Conservation (phyloP, 495 filamentous ascomycete genomes). For the Penicillium macrosclerotiorum region DNA sequence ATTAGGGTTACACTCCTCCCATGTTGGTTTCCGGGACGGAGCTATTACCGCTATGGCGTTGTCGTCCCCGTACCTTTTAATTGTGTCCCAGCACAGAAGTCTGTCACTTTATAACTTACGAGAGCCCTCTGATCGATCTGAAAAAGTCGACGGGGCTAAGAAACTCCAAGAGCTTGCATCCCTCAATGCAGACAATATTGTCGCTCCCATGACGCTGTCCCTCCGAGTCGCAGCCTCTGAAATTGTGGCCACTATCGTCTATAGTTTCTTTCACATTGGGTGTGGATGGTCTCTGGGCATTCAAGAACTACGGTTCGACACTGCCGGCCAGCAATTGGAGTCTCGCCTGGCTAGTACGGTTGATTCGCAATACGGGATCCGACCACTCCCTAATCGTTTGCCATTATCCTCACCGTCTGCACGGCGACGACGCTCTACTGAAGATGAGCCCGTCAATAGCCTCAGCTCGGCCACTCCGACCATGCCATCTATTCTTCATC, state of each 20-base stretch:
- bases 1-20: constrained; percentile 52
- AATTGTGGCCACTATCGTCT: constrained; percentile 80
- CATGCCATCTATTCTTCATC: constrained; percentile 37
- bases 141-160: constrained; percentile 6
- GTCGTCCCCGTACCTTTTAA: constrained; percentile 72
- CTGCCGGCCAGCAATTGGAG: constrained; percentile 49
- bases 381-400: no score
- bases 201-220: constrained; percentile 76
- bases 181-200: constrained; percentile 75
- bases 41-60: constrained; percentile 74
- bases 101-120: constrained; percentile 72
- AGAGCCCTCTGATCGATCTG: constrained; percentile 1
- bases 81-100: constrained; percentile 67
- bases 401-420: constrained; percentile 34
- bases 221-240: constrained; percentile 59
- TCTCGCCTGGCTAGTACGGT: constrained; percentile 55
- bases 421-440: constrained; percentile 23
- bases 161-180: constrained; percentile 69
- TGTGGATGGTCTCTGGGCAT: constrained; percentile 85
- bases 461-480: not conserved
- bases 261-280: constrained; percentile 55
- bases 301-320: constrained; percentile 74
- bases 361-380: constrained; percentile 36
- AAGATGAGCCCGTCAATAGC: not conserved
- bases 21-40: constrained; percentile 55